A percentile compares a stretch with the other conserved stretches of the same genome.
Evolutionary conservation across 345 rosid species (phyloP).

Genomic region (Garcia nutans): DNA sequence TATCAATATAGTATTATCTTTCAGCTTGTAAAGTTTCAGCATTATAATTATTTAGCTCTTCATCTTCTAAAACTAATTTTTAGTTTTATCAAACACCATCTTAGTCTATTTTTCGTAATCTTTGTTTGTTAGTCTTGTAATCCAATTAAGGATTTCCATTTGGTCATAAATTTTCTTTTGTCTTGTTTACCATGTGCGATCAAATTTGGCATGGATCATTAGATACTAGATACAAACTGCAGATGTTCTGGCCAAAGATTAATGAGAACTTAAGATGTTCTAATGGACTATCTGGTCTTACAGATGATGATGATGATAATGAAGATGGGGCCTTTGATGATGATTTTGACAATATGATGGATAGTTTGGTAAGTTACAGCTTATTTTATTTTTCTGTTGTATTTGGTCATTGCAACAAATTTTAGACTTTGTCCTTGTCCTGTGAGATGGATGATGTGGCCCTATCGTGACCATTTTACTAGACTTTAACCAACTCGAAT

Average conservation of each 20-base stretch:
- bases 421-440: background rate
- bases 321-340: constrained; percentile 42
- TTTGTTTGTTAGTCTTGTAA: background rate
- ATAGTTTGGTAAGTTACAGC: constrained; percentile 43
- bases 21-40: no score
- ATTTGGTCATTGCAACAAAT: background rate
- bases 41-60: no score
- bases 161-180: background rate
- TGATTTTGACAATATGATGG: constrained; percentile 53
- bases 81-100: background rate
- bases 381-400: constrained; percentile 7
- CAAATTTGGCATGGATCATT: background rate
- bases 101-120: background rate
- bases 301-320: constrained; percentile 56
- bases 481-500: background rate
- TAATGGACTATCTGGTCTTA: constrained; percentile 15
- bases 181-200: background rate
- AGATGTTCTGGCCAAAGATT: background rate
- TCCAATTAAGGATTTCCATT: background rate
- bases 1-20: no score
- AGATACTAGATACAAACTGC: background rate
- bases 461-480: background rate
- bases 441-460: background rate
- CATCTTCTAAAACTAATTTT: no score
- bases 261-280: background rate